Percentiles rank a stretch among this genome's conserved stretches.
phyloP scores from a whole-genome alignment of 495 filamentous ascomycete species.

The Haplographium delicatum region DNA sequence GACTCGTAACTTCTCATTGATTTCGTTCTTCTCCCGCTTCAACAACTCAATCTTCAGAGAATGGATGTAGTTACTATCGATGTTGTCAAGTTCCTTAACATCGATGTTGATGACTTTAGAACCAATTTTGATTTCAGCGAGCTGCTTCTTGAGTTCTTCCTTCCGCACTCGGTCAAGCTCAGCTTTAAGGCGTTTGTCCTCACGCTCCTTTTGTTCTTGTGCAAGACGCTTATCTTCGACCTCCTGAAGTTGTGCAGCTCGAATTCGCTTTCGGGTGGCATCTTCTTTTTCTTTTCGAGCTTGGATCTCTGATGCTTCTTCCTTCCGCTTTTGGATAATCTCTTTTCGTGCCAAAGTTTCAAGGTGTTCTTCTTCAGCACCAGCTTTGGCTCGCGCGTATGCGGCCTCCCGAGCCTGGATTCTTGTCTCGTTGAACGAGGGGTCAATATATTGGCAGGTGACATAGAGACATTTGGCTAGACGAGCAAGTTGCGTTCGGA shows the following conservation, averaged over 20 bases:
- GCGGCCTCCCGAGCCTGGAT: conserved; percentile 74
- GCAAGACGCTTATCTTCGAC: conserved; percentile 81
- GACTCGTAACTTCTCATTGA: conserved; percentile 81
- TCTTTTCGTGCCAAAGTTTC: conserved; percentile 84
- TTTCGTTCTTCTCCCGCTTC: conserved; percentile 94
- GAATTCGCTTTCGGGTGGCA: conserved; percentile 74
- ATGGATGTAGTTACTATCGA: conserved; percentile 84
- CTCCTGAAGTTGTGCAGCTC: conserved; percentile 78
- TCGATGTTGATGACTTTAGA: conserved; percentile 80
- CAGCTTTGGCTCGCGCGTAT: conserved; percentile 71
- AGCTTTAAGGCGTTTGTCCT: conserved; percentile 79
- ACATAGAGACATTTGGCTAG: conserved; percentile 86
- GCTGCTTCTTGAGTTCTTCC: conserved; percentile 90
- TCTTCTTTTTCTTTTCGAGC: conserved; percentile 89
- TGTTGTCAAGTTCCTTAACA: conserved; percentile 64
- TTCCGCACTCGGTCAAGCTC: conserved; percentile 89
- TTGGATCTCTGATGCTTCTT: conserved; percentile 76
- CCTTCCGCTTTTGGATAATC: conserved; percentile 94
- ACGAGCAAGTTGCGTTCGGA: conserved; percentile 87
- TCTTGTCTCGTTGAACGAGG: conserved; percentile 73
- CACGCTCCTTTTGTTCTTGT: conserved; percentile 86
- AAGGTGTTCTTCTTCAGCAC: conserved; percentile 84
- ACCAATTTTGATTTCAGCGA: conserved; percentile 84
- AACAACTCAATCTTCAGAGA: conserved; percentile 91
- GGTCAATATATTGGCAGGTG: conserved; percentile 92